A percentile compares a stretch with the other conserved stretches of the same genome.
phyloP scores from a whole-genome alignment of 306 rosid species.

The Ceratonia siliqua region DNA sequence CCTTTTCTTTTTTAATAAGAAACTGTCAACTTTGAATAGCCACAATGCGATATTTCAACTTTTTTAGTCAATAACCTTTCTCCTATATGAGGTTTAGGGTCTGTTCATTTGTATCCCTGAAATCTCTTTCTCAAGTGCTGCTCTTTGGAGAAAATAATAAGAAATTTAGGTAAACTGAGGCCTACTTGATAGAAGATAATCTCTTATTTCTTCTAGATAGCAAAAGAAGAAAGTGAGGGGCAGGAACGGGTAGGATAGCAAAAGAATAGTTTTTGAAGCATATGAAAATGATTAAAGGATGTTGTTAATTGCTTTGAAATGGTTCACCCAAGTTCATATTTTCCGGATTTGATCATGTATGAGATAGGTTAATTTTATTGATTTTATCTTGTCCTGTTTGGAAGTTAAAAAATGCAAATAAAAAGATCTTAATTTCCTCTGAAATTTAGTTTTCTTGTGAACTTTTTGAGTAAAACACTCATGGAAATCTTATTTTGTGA shows the following conservation, averaged over 20 bases:
- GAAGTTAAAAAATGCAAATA: neutral
- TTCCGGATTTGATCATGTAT: neutral
- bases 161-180: neutral
- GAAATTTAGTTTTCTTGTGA: neutral
- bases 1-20: neutral
- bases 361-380: neutral
- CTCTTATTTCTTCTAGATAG: neutral
- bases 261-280: neutral
- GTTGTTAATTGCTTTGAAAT: neutral
- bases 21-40: neutral
- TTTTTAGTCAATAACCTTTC: neutral
- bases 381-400: neutral
- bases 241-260: neutral
- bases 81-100: neutral
- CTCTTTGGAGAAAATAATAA: neutral
- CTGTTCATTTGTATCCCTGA: neutral
- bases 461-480: constrained; percentile 6
- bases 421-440: neutral
- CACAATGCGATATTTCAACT: neutral
- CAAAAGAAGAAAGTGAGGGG: no score
- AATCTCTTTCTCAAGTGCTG: neutral
- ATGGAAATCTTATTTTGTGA: neutral
- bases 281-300: neutral
- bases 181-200: neutral
- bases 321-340: neutral